Percentiles rank a stretch among this genome's conserved stretches.
phyloP scores from a whole-genome alignment of 2,329 filamentous ascomycete genomes.

The Hypocreales sp. region DNA sequence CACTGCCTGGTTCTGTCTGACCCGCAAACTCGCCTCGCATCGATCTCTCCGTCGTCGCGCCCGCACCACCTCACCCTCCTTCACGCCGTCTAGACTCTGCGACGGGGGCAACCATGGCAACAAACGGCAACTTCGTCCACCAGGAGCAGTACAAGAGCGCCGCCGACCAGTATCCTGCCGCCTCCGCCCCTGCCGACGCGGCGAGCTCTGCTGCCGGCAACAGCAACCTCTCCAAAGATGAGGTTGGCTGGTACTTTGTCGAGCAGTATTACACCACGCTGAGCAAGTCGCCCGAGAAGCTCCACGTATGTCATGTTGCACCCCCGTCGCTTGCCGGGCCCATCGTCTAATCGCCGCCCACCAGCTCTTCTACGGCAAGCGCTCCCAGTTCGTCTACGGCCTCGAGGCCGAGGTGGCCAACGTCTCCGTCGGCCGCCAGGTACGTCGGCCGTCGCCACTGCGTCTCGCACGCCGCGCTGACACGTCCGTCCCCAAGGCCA shows the following conservation, averaged over 20 bases:
- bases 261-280: constrained; percentile 98
- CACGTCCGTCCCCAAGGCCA: constrained; percentile 42
- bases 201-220: constrained; percentile 18
- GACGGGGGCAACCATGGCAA: constrained; percentile 28
- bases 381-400: constrained; percentile 87
- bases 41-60: no score
- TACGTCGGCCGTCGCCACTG: constrained; percentile 28
- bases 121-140: constrained; percentile 37
- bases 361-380: constrained; percentile 87
- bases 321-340: no score
- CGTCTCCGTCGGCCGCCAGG: constrained; percentile 76
- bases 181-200: constrained; percentile 18
- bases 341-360: no score
- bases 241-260: constrained; percentile 98
- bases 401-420: constrained; percentile 77
- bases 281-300: constrained; percentile 85
- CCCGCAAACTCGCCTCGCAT: no score
- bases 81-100: background rate
- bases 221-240: constrained; percentile 58
- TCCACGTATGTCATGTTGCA: constrained; percentile 62
- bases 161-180: constrained; percentile 21
- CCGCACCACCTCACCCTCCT: no score
- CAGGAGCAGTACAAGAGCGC: constrained; percentile 25
- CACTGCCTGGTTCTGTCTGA: no score
- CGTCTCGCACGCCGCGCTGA: constrained; percentile 4